Percentiles rank a stretch among this genome's conserved stretches.
These are phyloP conservation scores for Neurospora sp. DNA, from an alignment of 2,329 filamentous ascomycete species.

Conservation along the genomic window DNA sequence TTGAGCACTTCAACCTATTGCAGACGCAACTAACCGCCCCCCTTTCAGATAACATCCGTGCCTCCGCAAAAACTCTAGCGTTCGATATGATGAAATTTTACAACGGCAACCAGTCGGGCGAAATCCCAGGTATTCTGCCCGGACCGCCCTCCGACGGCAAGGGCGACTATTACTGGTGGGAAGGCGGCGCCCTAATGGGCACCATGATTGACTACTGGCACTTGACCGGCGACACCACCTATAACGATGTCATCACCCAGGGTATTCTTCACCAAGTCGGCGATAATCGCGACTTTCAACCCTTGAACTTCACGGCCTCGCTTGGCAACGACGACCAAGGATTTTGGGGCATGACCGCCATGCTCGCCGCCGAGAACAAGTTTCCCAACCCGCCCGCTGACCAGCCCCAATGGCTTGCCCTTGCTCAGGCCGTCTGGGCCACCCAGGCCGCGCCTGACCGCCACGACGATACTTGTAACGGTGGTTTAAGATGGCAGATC, in stretches of 20 bases:
- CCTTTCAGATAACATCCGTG: conserved; percentile 14
- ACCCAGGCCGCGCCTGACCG: conserved; percentile 50
- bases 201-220: conserved; percentile 63
- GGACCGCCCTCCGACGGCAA: conserved; percentile 37
- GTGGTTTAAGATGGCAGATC: conserved; percentile 72
- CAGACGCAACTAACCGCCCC: conserved; percentile 4
- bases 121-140: conserved; percentile 46
- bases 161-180: conserved; percentile 66
- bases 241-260: conserved; percentile 48
- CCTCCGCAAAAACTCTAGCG: conserved; percentile 16
- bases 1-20: no score
- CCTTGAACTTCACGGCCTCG: conserved; percentile 46
- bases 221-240: conserved; percentile 53
- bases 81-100: conserved; percentile 20
- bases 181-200: conserved; percentile 59
- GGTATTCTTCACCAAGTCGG: conserved; percentile 51
- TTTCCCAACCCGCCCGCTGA: conserved; percentile 49
- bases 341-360: conserved; percentile 61
- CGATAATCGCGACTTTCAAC: conserved; percentile 47
- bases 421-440: conserved; percentile 63
- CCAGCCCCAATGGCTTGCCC: conserved; percentile 51
- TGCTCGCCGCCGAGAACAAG: conserved; percentile 56
- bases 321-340: conserved; percentile 60
- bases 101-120: conserved; percentile 28
- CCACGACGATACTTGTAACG: conserved; percentile 54